Percentiles rank a stretch among this genome's conserved stretches.
Conservation (phyloP, 2,329 filamentous ascomycete genomes). For the Helotiales sp. region DNA sequence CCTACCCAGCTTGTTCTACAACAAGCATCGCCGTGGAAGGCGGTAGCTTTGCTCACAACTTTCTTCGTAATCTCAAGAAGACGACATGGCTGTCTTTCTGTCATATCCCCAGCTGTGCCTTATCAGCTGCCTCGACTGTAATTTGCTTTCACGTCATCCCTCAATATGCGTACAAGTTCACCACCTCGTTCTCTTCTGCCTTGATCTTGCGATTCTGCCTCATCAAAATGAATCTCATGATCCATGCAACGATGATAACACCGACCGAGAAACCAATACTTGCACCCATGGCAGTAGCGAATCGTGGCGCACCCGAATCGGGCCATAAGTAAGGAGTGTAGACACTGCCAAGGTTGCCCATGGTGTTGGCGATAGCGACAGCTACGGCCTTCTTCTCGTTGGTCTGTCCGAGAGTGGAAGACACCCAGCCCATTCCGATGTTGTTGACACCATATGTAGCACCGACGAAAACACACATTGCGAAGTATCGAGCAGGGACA, state of each 20-base stretch:
- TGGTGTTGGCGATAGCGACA: conserved; percentile 45
- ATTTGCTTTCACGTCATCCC: no score
- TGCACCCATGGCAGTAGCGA: neutral
- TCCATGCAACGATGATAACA: conserved; percentile 41
- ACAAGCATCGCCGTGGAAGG: no score
- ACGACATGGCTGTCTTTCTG: neutral
- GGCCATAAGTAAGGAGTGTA: conserved; percentile 48
- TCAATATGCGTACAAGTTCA: conserved; percentile 8
- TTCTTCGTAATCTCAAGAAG: no score
- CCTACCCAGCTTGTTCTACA: no score
- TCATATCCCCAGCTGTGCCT: neutral
- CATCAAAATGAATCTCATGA: conserved; percentile 25
- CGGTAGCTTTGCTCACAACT: no score
- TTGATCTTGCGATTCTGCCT: conserved; percentile 4
- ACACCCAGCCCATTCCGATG: conserved; percentile 28
- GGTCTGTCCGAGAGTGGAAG: conserved; percentile 44
- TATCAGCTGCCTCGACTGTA: no score
- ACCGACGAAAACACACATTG: conserved; percentile 14
- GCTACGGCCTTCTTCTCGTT: conserved; percentile 47
- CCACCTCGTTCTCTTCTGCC: conserved; percentile 3
- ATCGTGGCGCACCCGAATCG: conserved; percentile 36
- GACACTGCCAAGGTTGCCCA: conserved; percentile 45
- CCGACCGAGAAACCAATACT: conserved; percentile 4
- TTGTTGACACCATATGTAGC: conserved; percentile 21
- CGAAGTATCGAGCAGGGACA: neutral